These are phyloP conservation scores for Pseudocercospora musae DNA, from an alignment of 2,329 filamentous ascomycete species.

Conservation along the genomic window DNA sequence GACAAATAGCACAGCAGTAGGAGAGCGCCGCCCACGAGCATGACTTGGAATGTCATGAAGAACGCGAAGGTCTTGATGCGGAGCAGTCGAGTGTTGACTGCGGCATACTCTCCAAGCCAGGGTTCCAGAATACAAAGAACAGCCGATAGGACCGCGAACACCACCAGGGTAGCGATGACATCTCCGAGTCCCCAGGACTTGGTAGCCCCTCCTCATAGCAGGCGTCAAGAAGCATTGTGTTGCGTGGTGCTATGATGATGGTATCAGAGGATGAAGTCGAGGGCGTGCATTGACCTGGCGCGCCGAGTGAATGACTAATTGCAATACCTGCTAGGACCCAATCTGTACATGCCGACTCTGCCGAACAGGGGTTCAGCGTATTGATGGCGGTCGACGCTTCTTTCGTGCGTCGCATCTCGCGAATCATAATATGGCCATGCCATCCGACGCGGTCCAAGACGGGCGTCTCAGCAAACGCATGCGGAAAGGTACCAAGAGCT, in stretches of 20 bases:
- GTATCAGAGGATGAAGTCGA: not conserved
- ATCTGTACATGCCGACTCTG: not conserved
- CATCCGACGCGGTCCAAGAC: not conserved
- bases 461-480: slow-evolving; percentile 7
- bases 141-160: slow-evolving; percentile 40
- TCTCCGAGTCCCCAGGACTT: slow-evolving; percentile 38
- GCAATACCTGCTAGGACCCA: not conserved
- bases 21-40: slow-evolving; percentile 27
- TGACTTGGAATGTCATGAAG: slow-evolving; percentile 38
- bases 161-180: slow-evolving; percentile 48
- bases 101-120: slow-evolving; percentile 41
- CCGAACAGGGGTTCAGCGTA: not conserved
- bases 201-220: slow-evolving; percentile 34
- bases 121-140: slow-evolving; percentile 39
- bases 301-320: not conserved
- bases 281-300: not conserved
- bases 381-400: not conserved
- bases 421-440: not conserved
- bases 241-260: not conserved
- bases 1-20: slow-evolving; percentile 38
- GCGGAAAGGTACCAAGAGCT: slow-evolving; percentile 16
- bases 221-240: not conserved
- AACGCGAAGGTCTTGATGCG: slow-evolving; percentile 38
- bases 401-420: not conserved
- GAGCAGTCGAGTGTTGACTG: slow-evolving; percentile 40